Conservation (phyloP, 257 asterid species). For the Salvia splendens region DNA sequence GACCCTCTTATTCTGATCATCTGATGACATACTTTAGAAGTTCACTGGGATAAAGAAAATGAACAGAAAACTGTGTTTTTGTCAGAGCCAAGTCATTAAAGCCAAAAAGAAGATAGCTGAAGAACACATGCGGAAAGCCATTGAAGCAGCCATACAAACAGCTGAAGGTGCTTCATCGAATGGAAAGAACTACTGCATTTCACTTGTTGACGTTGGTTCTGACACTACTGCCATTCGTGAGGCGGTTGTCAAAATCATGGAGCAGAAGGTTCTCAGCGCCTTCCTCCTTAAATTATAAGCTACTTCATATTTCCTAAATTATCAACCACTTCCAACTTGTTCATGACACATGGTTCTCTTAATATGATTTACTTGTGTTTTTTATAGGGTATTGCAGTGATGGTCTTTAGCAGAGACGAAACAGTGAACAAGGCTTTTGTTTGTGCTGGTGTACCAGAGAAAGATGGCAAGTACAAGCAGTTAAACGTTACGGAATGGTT, state of each 20-base stretch:
- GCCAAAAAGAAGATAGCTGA: conserved; percentile 85
- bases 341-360: conserved; percentile 4
- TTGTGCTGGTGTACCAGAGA: conserved; percentile 96
- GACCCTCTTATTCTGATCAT: background rate
- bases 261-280: conserved; percentile 61
- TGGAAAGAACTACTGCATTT: conserved; percentile 80
- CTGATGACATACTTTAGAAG: conserved; percentile 18
- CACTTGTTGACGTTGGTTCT: conserved; percentile 72
- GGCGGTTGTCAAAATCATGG: conserved; percentile 94
- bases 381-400: conserved; percentile 74
- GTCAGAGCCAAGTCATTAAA: conserved; percentile 76
- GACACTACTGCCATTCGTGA: conserved; percentile 98
- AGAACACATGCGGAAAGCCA: conserved; percentile 77
- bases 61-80: conserved; percentile 22
- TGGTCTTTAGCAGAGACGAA: conserved; percentile 83
- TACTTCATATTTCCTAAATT: conserved; percentile 8
- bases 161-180: conserved; percentile 74
- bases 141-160: conserved; percentile 55
- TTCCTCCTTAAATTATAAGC: conserved; percentile 7
- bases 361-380: conserved; percentile 10
- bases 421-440: conserved; percentile 74
- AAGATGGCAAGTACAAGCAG: conserved; percentile 56
- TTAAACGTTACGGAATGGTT: conserved; percentile 81
- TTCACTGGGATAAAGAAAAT: conserved; percentile 5
- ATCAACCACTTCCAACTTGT: conserved; percentile 8